phyloP scores from a whole-genome alignment of 805 yeast species.

The Candida loeiensis region DNA sequence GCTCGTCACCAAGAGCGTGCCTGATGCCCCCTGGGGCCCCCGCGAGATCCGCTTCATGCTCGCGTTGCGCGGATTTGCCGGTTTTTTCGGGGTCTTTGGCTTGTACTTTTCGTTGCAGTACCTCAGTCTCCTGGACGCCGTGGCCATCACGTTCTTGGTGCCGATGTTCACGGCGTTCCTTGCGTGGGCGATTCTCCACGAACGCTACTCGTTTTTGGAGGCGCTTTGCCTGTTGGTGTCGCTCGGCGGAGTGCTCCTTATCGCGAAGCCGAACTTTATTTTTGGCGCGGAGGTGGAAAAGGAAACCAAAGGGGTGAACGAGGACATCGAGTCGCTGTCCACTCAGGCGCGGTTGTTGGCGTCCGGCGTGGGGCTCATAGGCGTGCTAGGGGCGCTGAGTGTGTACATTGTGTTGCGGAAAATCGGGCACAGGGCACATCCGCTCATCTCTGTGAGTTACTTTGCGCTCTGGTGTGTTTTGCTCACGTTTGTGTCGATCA shows the following conservation, averaged over 20 bases:
- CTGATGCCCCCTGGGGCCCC: conserved; percentile 70
- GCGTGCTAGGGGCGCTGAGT: conserved; percentile 65
- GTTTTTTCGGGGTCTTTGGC: conserved; percentile 74
- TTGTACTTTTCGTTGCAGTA: conserved; percentile 72
- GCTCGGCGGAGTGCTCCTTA: conserved; percentile 69
- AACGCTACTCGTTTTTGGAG: conserved; percentile 63
- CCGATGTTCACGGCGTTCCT: conserved; percentile 75
- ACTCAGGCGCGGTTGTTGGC: conserved; percentile 60
- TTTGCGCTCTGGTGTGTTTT: conserved; percentile 62
- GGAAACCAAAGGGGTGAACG: conserved; percentile 27
- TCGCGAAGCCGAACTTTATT: conserved; percentile 76
- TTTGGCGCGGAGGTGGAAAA: conserved; percentile 45
- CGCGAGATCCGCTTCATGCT: conserved; percentile 51
- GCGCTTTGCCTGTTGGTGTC: conserved; percentile 67
- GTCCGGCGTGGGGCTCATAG: conserved; percentile 57
- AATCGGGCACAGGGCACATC: conserved; percentile 77
- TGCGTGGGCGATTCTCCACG: conserved; percentile 67
- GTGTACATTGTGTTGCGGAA: conserved; percentile 70
- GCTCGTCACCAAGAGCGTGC: conserved; percentile 45
- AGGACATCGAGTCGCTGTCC: conserved; percentile 47
- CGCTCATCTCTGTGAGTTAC: conserved; percentile 73
- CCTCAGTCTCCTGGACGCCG: conserved; percentile 75
- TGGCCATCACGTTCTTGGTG: conserved; percentile 70
- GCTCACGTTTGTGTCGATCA: conserved; percentile 50
- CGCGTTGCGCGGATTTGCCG: conserved; percentile 62